Evolutionary conservation across 495 filamentous ascomycete species (phyloP).

Genomic region (Pyrenopolyporus hunteri): DNA sequence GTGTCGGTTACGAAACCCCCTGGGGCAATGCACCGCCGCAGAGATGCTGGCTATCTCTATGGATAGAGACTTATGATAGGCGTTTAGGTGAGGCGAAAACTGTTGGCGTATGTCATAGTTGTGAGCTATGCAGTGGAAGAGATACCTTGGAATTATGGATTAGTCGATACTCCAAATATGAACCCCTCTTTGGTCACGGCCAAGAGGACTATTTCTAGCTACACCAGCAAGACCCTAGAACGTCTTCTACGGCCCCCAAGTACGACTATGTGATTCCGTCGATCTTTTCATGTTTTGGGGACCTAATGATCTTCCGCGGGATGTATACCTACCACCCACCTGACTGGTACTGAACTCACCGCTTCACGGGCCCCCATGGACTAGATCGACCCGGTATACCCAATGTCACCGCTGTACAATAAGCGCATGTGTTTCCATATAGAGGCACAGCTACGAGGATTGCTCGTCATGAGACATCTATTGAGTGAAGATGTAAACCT

Average conservation of each 20-base stretch:
- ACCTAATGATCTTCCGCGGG: too few relatives aligned
- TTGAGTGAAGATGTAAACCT: conserved; percentile 28
- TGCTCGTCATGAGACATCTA: too few relatives aligned
- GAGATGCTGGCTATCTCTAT: conserved; percentile 3
- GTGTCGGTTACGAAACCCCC: neutral
- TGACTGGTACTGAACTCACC: too few relatives aligned
- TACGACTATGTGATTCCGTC: neutral
- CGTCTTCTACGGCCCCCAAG: neutral
- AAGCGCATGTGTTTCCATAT: too few relatives aligned
- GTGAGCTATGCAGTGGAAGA: conserved; percentile 25
- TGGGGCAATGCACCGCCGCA: neutral
- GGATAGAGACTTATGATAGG: conserved; percentile 17
- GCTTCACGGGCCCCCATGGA: too few relatives aligned
- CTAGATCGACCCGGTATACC: too few relatives aligned
- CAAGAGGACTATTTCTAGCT: neutral
- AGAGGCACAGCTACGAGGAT: too few relatives aligned
- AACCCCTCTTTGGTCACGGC: neutral
- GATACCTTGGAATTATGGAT: conserved; percentile 33
- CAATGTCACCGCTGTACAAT: too few relatives aligned
- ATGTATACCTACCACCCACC: too few relatives aligned
- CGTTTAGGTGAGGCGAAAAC: conserved; percentile 32
- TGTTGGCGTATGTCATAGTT: conserved; percentile 19
- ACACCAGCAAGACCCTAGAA: neutral
- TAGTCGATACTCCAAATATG: conserved; percentile 2
- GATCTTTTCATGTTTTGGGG: too few relatives aligned